Conservation (phyloP, 805 yeast species). For the Zygoascus ofunaensis region DNA sequence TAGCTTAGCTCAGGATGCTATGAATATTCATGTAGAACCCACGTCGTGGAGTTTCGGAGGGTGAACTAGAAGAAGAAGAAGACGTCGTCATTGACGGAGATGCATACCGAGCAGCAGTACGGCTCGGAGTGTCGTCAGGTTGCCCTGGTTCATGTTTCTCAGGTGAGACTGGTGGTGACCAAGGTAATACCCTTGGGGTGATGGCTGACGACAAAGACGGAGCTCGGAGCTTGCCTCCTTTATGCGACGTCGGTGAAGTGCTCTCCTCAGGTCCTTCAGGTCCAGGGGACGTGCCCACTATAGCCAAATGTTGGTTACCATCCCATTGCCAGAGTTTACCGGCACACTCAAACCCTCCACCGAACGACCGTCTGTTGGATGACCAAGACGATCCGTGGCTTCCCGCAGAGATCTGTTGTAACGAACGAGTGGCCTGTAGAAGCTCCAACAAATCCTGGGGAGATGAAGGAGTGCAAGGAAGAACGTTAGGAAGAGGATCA, state of each 20-base stretch:
- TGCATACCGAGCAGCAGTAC: neutral
- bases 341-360: constrained; percentile 32
- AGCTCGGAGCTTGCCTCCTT: neutral
- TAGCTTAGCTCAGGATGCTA: neutral
- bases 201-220: neutral
- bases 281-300: constrained; percentile 15
- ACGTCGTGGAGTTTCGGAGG: too few species aligned
- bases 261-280: neutral
- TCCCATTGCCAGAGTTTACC: constrained; percentile 34
- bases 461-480: constrained; percentile 19
- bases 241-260: neutral
- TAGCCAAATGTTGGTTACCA: constrained; percentile 26
- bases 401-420: constrained; percentile 32
- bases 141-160: constrained; percentile 2
- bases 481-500: constrained; percentile 27
- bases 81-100: too few species aligned
- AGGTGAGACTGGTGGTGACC: neutral
- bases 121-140: neutral
- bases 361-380: constrained; percentile 13
- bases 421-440: constrained; percentile 34
- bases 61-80: neutral
- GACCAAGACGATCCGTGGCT: constrained; percentile 20
- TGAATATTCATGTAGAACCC: neutral
- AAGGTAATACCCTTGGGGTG: neutral
- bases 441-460: constrained; percentile 32